Conservation (phyloP, 129 eudicot species). For the Lonicera japonica region DNA sequence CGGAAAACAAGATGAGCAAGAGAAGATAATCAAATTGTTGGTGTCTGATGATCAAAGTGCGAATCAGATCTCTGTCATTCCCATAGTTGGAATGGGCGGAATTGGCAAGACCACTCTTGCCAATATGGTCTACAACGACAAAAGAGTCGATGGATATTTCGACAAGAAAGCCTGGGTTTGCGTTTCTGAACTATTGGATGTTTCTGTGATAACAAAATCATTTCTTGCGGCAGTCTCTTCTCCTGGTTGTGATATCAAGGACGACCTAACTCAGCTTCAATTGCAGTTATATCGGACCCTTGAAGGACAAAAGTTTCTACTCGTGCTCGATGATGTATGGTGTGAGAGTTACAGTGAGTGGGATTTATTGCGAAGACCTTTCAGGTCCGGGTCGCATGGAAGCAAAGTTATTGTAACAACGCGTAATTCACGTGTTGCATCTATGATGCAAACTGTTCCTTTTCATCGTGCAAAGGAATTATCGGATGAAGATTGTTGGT, state of each 20-base stretch:
- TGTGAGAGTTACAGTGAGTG: neutral
- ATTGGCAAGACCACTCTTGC: slow-evolving; percentile 27
- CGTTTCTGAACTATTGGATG: slow-evolving; percentile 19
- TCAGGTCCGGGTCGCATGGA: neutral
- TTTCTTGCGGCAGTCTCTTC: slow-evolving; percentile 14
- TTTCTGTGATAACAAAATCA: slow-evolving; percentile 5
- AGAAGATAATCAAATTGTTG: slow-evolving; percentile 15
- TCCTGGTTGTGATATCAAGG: neutral
- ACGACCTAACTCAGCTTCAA: neutral
- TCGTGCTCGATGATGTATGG: slow-evolving; percentile 10
- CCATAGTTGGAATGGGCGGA: slow-evolving; percentile 29
- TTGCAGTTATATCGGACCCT: neutral
- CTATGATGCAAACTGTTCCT: slow-evolving; percentile 4
- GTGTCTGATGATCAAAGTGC: neutral
- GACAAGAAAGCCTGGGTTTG: slow-evolving; percentile 21
- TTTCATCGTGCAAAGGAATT: slow-evolving; percentile 1
- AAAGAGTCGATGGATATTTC: slow-evolving; percentile 3
- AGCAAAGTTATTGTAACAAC: slow-evolving; percentile 20
- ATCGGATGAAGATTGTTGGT: slow-evolving; percentile 16
- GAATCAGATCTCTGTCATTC: slow-evolving; percentile 1
- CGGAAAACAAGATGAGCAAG: slow-evolving; percentile 16
- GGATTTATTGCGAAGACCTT: neutral
- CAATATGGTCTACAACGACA: slow-evolving; percentile 18
- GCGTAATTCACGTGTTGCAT: slow-evolving; percentile 12
- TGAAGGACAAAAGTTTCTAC: neutral